A percentile compares a stretch with the other conserved stretches of the same genome.
phyloP scores from a whole-genome alignment of 495 filamentous ascomycete species.

The Penicillium desertorum region DNA sequence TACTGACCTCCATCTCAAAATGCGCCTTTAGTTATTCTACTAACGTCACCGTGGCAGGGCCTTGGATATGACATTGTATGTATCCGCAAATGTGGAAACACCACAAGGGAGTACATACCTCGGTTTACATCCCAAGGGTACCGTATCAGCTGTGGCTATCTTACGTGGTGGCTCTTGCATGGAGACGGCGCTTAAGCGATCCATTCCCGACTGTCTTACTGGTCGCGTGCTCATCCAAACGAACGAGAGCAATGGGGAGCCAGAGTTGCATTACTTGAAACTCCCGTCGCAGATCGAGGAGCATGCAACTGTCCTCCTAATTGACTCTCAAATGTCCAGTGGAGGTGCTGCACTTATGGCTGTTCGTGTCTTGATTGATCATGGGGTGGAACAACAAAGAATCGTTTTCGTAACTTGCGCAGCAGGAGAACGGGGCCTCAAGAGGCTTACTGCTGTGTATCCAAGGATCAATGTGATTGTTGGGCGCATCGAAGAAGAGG shows the following conservation, averaged over 20 bases:
- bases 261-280: constrained; percentile 84
- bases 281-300: constrained; percentile 66
- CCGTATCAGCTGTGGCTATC: constrained; percentile 83
- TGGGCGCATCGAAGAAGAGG: constrained; percentile 71
- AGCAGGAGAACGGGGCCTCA: constrained; percentile 76
- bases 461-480: constrained; percentile 82
- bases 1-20: constrained; percentile 28
- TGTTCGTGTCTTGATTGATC: constrained; percentile 87
- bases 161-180: constrained; percentile 83
- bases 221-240: constrained; percentile 90
- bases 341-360: constrained; percentile 96
- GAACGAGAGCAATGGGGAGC: constrained; percentile 78
- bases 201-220: constrained; percentile 87
- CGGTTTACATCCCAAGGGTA: constrained; percentile 64
- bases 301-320: constrained; percentile 76
- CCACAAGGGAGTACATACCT: constrained; percentile 64
- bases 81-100: constrained; percentile 60
- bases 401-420: constrained; percentile 89
- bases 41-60: constrained; percentile 49
- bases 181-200: constrained; percentile 82
- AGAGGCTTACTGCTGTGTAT: constrained; percentile 80
- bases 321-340: constrained; percentile 92
- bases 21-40: background rate
- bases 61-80: constrained; percentile 68
- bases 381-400: constrained; percentile 80